phyloP scores from a whole-genome alignment of 352 stramenopile species.

The Globisporangium solare region DNA sequence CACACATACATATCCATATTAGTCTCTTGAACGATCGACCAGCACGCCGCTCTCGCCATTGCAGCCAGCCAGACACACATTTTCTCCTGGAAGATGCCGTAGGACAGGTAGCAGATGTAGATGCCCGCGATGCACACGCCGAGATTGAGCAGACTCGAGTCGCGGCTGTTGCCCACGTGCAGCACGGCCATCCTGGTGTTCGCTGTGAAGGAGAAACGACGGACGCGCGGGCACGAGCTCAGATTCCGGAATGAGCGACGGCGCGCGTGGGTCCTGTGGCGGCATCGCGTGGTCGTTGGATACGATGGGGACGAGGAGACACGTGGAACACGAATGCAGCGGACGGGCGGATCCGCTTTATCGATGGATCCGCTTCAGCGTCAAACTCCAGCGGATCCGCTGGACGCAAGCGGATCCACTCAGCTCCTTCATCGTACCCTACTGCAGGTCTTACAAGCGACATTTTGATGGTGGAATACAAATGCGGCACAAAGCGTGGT shows the following conservation, averaged over 20 bases:
- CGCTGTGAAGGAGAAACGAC: neutral
- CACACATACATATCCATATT: constrained; percentile 4
- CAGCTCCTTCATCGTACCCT: neutral
- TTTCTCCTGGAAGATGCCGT: constrained; percentile 93
- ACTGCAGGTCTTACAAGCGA: neutral
- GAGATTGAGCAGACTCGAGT: constrained; percentile 80
- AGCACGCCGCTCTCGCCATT: neutral
- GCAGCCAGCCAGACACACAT: constrained; percentile 52
- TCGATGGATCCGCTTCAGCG: neutral
- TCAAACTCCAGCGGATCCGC: neutral
- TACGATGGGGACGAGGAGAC: neutral
- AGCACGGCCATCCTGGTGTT: constrained; percentile 26
- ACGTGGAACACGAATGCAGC: neutral
- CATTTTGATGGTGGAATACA: too few relatives aligned
- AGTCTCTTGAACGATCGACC: neutral
- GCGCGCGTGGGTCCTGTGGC: neutral
- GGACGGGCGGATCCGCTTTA: neutral
- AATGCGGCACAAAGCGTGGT: too few relatives aligned
- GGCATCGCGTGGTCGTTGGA: neutral
- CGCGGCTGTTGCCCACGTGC: constrained; percentile 30
- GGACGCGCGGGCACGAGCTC: neutral
- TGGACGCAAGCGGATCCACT: neutral
- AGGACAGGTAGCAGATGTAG: constrained; percentile 91
- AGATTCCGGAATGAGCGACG: neutral
- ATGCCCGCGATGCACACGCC: constrained; percentile 85